Conservation (phyloP, 2,329 filamentous ascomycete genomes). For the Cordyceps farinosa region DNA sequence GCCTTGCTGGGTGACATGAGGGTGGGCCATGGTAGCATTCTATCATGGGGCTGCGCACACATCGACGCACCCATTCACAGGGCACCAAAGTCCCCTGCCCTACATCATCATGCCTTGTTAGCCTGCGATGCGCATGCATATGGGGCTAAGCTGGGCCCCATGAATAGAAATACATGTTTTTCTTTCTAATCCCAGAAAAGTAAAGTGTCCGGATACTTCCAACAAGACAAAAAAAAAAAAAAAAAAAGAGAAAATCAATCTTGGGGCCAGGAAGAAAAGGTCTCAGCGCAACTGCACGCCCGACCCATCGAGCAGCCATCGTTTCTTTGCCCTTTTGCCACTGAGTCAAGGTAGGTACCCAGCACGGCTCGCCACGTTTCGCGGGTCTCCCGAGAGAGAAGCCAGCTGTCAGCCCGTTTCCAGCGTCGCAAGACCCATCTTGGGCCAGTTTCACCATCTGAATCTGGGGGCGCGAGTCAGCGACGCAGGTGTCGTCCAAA, state of each 20-base stretch:
- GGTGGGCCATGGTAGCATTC: constrained; percentile 8
- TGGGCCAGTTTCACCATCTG: constrained; percentile 7
- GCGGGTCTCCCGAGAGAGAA: constrained; percentile 14
- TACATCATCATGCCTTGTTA: constrained; percentile 7
- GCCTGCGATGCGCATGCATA: neutral
- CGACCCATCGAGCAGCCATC: constrained; percentile 8
- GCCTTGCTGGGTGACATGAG: neutral
- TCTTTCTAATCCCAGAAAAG: neutral
- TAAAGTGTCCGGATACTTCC: neutral
- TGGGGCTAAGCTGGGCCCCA: neutral
- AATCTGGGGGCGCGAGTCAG: constrained; percentile 13
- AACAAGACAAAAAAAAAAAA: neutral
- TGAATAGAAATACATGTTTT: neutral
- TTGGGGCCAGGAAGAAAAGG: neutral
- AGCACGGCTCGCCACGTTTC: constrained; percentile 15
- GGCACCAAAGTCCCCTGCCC: neutral
- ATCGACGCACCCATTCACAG: neutral
- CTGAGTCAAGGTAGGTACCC: constrained; percentile 12
- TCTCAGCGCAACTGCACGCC: constrained; percentile 11
- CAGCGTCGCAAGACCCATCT: neutral
- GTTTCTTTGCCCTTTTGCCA: neutral
- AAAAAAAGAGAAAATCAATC: neutral
- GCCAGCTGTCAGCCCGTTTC: neutral
- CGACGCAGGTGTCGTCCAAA: neutral
- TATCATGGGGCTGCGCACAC: neutral